Conservation (phyloP, 306 rosid genomes). For the Myrica gale region DNA sequence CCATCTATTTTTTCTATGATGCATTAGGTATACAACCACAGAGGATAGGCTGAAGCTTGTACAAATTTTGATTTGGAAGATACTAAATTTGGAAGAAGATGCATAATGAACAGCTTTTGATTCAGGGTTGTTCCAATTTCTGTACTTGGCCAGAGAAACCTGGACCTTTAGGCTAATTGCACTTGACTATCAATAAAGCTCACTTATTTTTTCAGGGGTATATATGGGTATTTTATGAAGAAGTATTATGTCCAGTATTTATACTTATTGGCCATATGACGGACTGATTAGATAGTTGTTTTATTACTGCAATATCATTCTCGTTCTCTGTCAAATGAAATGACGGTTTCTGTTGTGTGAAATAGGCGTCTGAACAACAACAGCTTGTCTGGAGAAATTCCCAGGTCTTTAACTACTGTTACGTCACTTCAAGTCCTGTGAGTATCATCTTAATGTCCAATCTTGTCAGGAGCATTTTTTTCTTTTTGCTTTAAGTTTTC, state of each 20-base stretch:
- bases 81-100: no score
- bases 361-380: slow-evolving; percentile 97
- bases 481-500: slow-evolving; percentile 9
- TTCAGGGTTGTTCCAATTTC: no score
- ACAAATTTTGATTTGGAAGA: no score
- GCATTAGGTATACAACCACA: neutral
- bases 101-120: neutral
- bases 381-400: slow-evolving; percentile 68
- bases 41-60: no score
- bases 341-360: slow-evolving; percentile 37
- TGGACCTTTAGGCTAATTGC: neutral
- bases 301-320: slow-evolving; percentile 15
- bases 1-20: neutral
- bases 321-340: slow-evolving; percentile 30
- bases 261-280: neutral
- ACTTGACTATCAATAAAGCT: neutral
- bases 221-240: neutral
- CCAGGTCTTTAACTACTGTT: slow-evolving; percentile 51
- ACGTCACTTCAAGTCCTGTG: slow-evolving; percentile 81
- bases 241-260: neutral
- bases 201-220: neutral
- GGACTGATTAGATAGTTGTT: slow-evolving; percentile 18
- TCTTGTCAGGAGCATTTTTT: slow-evolving; percentile 14
- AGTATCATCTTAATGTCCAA: slow-evolving; percentile 39
- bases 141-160: neutral